Evolutionary conservation across 1,284 basidiomycete genomes (phyloP), one percentile per base, ranked within the genome.

Genomic region (Bjerkandera adusta): DNA sequence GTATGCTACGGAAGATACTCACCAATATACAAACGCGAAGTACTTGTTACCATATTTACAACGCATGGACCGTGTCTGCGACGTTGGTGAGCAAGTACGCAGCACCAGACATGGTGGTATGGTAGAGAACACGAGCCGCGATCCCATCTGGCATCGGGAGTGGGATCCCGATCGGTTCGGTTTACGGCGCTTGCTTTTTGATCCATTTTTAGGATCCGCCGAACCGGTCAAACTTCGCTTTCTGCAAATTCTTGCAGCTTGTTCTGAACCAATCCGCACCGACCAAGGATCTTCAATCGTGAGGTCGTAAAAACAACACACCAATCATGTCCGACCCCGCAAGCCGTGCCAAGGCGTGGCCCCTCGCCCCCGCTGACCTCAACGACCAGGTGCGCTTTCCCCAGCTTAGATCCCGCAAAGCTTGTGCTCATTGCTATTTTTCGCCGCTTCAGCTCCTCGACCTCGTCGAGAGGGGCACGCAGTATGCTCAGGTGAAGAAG

Each of bases 401-500:
- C 46, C 51, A n/a, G 24, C 58, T 64, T 50, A 52, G 57, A 56
- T 43, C 41, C 41, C n/a, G 41, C 62, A 57, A 52, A 42, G 36
- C 18, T 43, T 43, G 18, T 8, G 5, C 20, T 41, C 6, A 13
- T n/a, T n/a, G 29, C 29, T 36, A 32, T 16, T 11, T 41, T 10
- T 61, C n/a, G n/a, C n/a, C n/a, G n/a, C n/a, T n/a, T n/a, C n/a
- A 94, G 92, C 92, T 95, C 62, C 76, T 96, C 49, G 92, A 95
- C 59, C 75, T 95, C 49, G 84, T 92, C 29, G 89, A 93, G 70
- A 89, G 94, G 70, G 91, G 91, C 38, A 77, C 82, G 29, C 88
- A 93, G 68, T 96, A 95, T 76, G 95, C 96, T 72, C 93, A 97
- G 71, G 75, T 99, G 45, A 99, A 98, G 77, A 99, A 99, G 77